Base-by-base conservation (phyloP, 257 asterid genomes). In the Scutellaria barbata region DNA sequence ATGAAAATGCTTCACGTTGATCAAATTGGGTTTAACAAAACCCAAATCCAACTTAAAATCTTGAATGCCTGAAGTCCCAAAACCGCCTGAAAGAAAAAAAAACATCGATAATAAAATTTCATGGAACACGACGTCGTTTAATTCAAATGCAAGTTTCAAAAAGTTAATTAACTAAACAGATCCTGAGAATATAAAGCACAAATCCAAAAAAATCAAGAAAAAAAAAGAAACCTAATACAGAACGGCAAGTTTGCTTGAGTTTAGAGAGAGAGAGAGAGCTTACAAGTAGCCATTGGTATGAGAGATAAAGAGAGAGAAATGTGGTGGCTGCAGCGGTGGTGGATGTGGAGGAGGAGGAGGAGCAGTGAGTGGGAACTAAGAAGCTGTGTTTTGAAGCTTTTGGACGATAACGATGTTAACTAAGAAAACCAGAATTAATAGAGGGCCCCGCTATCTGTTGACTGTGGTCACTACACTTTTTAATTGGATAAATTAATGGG, bases 51-150 rank as follows among this genome's bases (percentile, higher is more conserved):
- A 75, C 60, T 73, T 82, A 51, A 71, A 72, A 39, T 76, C 72
- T 75, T 75, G 81, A 55, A 85, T 69, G 72, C 92, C 73, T 60
- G 89, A 77, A 78, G 81, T 81, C 82, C 90, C 89, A 58, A 82
- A 79, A 77, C 89, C 78, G 42, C 86, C 95, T 86, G 83, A 72
- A 82, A 69, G 37, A 3, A 50, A 5, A n/a, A 50, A 13, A 45
- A 68, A 41, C 50, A 51, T 48, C 35, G 10, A 68, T 25, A 57
- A 42, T 42, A 42, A 42, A 42, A 8, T 0, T 0, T 7, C 10
- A 42, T 0, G 13, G 54, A 22, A 7, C 48, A 40, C 10, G 12
- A 35, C 53, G 18, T 56, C 40, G 57, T 60, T 55, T 6, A 43
- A 20, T 17, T 10, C 17, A 55, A 45, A 61, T 16, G 25, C 53